Conservation (phyloP, 1,284 basidiomycete genomes). For the Moniliella sp. region DNA sequence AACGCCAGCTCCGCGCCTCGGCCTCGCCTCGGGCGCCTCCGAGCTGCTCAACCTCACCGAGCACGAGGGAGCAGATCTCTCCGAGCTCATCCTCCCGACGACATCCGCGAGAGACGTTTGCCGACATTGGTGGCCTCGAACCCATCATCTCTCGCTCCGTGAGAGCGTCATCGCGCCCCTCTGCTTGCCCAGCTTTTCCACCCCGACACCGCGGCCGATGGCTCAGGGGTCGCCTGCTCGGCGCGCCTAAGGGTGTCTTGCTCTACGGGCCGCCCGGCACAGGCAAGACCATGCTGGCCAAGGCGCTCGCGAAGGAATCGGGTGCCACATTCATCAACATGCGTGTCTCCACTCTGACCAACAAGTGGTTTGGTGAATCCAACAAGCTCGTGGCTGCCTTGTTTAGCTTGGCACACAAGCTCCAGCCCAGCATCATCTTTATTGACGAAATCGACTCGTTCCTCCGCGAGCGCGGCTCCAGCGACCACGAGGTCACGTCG, state of each 20-base stretch:
- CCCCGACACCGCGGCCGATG: constrained; percentile 37
- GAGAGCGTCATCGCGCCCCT: constrained; percentile 93
- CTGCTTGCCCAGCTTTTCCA: constrained; percentile 67
- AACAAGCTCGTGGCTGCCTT: constrained; percentile 76
- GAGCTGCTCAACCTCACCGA: constrained; percentile 18
- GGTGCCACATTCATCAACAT: constrained; percentile 64
- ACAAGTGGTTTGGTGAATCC: constrained; percentile 80
- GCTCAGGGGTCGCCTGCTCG: constrained; percentile 41
- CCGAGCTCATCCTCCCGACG: constrained; percentile 39
- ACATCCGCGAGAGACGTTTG: constrained; percentile 39
- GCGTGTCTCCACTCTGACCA: constrained; percentile 39
- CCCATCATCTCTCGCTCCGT: constrained; percentile 69
- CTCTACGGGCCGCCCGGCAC: constrained; percentile 37
- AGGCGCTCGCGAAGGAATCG: constrained; percentile 49
- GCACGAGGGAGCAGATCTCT: constrained; percentile 38
- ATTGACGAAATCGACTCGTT: constrained; percentile 73
- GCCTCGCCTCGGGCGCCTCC: constrained; percentile 8
- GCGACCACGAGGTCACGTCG: constrained; percentile 88
- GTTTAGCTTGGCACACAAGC: constrained; percentile 52
- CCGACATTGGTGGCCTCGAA: constrained; percentile 76
- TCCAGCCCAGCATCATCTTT: constrained; percentile 57
- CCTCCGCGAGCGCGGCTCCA: constrained; percentile 58
- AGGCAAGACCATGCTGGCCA: constrained; percentile 37
- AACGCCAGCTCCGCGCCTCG: constrained; percentile 27
- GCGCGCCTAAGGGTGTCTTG: constrained; percentile 41